These are phyloP conservation scores for Diaporthe vaccinii DNA, from an alignment of 2,329 filamentous ascomycete species.

Conservation along the genomic window DNA sequence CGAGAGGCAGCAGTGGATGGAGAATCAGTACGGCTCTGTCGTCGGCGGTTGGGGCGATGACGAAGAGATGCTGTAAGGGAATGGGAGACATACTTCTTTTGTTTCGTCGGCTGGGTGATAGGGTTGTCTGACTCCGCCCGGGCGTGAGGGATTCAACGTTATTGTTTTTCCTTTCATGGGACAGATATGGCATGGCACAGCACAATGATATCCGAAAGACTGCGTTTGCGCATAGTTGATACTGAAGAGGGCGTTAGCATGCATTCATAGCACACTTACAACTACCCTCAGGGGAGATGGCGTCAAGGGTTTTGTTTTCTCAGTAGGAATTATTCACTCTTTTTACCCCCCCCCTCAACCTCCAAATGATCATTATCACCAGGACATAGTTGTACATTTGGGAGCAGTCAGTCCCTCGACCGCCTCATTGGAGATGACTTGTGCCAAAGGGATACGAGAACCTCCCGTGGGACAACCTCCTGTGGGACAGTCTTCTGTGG, in stretches of 20 bases:
- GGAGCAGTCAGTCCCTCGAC: background rate
- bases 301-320: slow-evolving; percentile 1
- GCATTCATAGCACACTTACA: slow-evolving; percentile 23
- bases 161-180: background rate
- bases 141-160: background rate
- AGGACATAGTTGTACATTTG: background rate
- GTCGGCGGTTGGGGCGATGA: slow-evolving; percentile 39
- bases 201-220: slow-evolving; percentile 29
- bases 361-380: background rate
- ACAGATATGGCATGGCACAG: slow-evolving; percentile 19
- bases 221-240: slow-evolving; percentile 22
- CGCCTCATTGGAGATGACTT: background rate
- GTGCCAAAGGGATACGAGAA: background rate
- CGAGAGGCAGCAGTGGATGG: slow-evolving; percentile 70
- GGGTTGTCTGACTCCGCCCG: background rate
- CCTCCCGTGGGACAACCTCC: no score
- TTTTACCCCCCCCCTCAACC: background rate
- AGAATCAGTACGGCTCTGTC: slow-evolving; percentile 77
- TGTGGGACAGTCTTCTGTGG: no score
- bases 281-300: slow-evolving; percentile 18
- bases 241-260: slow-evolving; percentile 28
- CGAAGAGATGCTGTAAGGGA: slow-evolving; percentile 40
- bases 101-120: background rate
- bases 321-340: background rate
- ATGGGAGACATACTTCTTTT: background rate